A percentile compares a stretch with the other conserved stretches of the same genome.
Conservation (phyloP, 1,284 basidiomycete species). For the Ceratobasidium sp. region DNA sequence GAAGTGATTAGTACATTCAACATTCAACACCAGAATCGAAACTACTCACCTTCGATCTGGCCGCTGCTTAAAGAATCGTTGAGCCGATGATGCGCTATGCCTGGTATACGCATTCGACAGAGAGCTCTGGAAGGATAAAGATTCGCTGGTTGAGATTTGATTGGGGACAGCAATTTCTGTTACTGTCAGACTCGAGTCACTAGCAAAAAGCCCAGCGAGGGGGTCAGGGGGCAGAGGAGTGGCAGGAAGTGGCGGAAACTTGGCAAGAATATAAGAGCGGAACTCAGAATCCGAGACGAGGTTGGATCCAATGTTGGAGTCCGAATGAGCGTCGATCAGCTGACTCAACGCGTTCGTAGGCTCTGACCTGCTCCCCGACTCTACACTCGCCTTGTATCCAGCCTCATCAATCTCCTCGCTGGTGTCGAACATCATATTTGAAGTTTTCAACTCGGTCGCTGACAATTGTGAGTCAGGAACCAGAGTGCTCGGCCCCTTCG, state of each 20-base stretch:
- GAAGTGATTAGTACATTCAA: too few species aligned
- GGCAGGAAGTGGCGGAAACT: background rate
- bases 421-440: background rate
- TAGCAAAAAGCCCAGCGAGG: too few species aligned
- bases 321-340: slow-evolving; percentile 12
- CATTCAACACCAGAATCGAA: too few species aligned
- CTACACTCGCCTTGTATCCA: background rate
- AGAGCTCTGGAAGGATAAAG: too few species aligned
- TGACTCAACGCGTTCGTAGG: background rate
- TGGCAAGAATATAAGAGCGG: background rate
- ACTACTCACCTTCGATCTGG: too few species aligned
- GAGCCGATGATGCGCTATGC: too few species aligned
- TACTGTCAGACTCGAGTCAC: too few species aligned
- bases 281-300: background rate
- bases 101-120: too few species aligned
- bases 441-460: background rate
- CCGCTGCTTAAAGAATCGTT: too few species aligned
- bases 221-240: too few species aligned
- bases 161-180: too few species aligned
- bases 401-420: background rate
- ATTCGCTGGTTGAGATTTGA: too few species aligned
- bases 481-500: background rate
- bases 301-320: background rate
- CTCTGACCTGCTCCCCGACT: background rate
- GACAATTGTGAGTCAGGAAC: background rate